Evolutionary conservation across 2,329 filamentous ascomycete species (phyloP), one percentile per base, ranked within the genome.

Genomic region (Neonectria faginata): DNA sequence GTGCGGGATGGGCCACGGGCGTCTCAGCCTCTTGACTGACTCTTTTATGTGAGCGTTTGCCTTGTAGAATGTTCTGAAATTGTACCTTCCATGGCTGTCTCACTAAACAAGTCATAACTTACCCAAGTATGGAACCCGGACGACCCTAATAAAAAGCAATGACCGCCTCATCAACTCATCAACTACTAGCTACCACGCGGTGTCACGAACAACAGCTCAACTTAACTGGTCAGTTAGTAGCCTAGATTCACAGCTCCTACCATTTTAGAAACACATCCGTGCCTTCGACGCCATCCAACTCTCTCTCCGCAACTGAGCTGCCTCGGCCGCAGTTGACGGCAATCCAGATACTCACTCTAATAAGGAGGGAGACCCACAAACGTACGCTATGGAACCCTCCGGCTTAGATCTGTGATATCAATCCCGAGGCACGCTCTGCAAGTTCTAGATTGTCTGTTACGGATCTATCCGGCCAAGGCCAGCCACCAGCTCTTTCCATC

Each of bases 81-180:
- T 53, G 60, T 59, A 56, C 51, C 33, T 42, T 39, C 54, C 33
- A 33, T 39, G 6, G 5, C 36, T 39, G 36, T 39, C 36, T 39
- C 36, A 39, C 16, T 39, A n/a, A 16, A 4, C 12, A 36, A 39
- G 36, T n/a, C 36, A 8, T 39, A 22, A 22, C 20, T 22, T 22
- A 39, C 16, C 36, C 36, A 39, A 8, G 36, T 39, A 1, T 8
- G 8, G 36, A 39, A 39, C 14, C 14, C 5, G 3, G 7, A 16
- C 36, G 16, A 39, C 14, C 36, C 36, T 16, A 14, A 39, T 16
- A 12, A 39, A 39, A 5, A 6, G 12, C 33, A 36, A 16, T 2
- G 12, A 16, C 12, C 16, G 33, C 4, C 33, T 16, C 33, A 10
- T 3, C 33, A 36, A 36, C 33, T 16, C 33, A 10, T 3, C 33